Evolutionary conservation across 768 basidiomycete species (phyloP), one percentile per base, ranked within the genome.

Genomic region (Serendipita indica): DNA sequence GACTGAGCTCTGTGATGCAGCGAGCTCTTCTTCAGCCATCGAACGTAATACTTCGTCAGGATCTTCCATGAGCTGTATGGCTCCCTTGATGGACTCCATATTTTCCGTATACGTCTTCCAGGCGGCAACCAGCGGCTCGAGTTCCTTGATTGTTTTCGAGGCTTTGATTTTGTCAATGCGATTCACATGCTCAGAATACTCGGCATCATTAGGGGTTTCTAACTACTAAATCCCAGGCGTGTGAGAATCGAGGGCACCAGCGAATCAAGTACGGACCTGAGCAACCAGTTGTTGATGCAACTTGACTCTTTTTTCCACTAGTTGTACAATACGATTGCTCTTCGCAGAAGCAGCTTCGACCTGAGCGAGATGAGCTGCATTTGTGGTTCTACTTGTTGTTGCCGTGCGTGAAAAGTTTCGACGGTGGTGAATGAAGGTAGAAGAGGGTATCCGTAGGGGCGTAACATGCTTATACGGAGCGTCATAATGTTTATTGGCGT

Each of bases 31-130:
- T 1, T 69, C 64, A 0, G 89, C 90, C 59, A 96, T 74, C 5
- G 77, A 68, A 3, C 84, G 83, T 77, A 97, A 84, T 2, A 77
- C 71, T 1, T 81, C 76, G 65, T 94, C 92, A 0, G 83, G 71
- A 64, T 94, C 92, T 33, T 73, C 66, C 2, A 90, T 77, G 0
- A 90, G 77, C 0, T 75, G 67, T 2, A 72, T 66, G 0, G 82
- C 82, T 63, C 86, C 85, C 63, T 78, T 69, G 32, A 89, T 71
- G 43, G 81, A 77, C 86, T 90, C 75, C 73, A 77, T 58, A 62
- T 87, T 89, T 74, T 81, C 64, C 60, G 72, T 73, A 3, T 78
- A 74, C n/a, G 70, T 69, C 20, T 66, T 66, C 88, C 89, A 93
- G 7, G 82, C 83, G 10, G 73, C 68, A 34, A 79, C 75, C 2